Conservation (phyloP, 352 stramenopile species). For the Pythium scleroteichum region DNA sequence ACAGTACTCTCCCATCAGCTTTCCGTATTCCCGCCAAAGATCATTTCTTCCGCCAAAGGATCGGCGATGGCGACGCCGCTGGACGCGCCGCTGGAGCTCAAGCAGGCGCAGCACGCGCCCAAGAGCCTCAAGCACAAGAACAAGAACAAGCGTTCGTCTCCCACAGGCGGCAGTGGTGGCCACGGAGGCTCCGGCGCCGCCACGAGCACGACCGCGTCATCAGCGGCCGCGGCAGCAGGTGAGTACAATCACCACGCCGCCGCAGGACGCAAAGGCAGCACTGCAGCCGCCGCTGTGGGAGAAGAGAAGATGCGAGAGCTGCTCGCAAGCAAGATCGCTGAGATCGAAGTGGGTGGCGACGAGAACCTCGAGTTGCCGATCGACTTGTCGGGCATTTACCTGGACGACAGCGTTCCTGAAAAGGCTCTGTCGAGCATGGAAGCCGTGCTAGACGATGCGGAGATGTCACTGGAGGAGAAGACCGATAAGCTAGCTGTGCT, state of each 20-base stretch:
- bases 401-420: slow-evolving; percentile 50
- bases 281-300: slow-evolving; percentile 25
- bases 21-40: slow-evolving; percentile 1
- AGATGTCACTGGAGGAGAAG: slow-evolving; percentile 50
- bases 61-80: slow-evolving; percentile 22
- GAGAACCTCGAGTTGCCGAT: slow-evolving; percentile 77
- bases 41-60: slow-evolving; percentile 1
- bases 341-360: slow-evolving; percentile 82
- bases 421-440: slow-evolving; percentile 39
- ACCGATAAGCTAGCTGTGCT: slow-evolving; percentile 35
- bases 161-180: slow-evolving; percentile 21
- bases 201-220: not conserved
- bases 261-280: slow-evolving; percentile 3
- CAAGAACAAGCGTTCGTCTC: slow-evolving; percentile 57
- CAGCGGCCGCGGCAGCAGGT: not conserved
- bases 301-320: slow-evolving; percentile 77
- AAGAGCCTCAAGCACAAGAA: slow-evolving; percentile 86
- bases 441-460: slow-evolving; percentile 38
- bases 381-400: slow-evolving; percentile 70
- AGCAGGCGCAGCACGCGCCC: slow-evolving; percentile 48
- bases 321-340: slow-evolving; percentile 80
- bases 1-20: slow-evolving; percentile 5
- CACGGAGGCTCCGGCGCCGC: slow-evolving; percentile 1
- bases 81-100: slow-evolving; percentile 59
- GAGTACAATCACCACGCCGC: slow-evolving; percentile 20